These are phyloP conservation scores for Sophora flavescens DNA, from an alignment of 306 rosid species.

Conservation along the genomic window DNA sequence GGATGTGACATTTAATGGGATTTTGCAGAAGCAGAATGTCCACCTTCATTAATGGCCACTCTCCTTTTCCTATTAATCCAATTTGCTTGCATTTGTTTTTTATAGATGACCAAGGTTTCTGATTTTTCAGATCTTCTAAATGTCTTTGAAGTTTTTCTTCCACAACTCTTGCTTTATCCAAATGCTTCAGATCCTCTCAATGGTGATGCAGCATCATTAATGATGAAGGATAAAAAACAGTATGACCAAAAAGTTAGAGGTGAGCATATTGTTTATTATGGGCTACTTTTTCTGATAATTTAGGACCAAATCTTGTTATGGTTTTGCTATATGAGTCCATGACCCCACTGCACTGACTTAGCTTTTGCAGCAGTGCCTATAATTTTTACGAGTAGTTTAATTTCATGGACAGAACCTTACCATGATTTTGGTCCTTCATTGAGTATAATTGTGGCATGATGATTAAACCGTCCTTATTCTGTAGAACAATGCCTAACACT, in stretches of 20 bases:
- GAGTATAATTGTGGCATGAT: background rate
- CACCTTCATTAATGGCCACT: constrained; percentile 11
- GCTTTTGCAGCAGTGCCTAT: constrained; percentile 8
- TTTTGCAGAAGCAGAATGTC: constrained; percentile 2
- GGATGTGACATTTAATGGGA: constrained; percentile 11
- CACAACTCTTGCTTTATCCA: constrained; percentile 95
- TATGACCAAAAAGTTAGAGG: constrained; percentile 98
- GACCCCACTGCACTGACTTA: constrained; percentile 1
- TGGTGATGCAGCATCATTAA: constrained; percentile 94
- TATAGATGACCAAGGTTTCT: constrained; percentile 45
- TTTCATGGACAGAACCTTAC: constrained; percentile 27
- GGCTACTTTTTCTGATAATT: constrained; percentile 16
- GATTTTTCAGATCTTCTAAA: constrained; percentile 80
- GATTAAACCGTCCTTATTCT: background rate
- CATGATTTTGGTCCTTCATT: constrained; percentile 29
- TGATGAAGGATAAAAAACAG: constrained; percentile 86
- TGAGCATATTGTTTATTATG: constrained; percentile 41
- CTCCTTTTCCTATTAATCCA: constrained; percentile 9
- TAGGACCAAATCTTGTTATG: background rate
- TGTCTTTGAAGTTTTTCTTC: constrained; percentile 97
- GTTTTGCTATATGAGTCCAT: constrained; percentile 10
- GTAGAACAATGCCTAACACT: background rate
- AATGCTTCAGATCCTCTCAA: constrained; percentile 98
- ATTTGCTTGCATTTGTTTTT: constrained; percentile 19
- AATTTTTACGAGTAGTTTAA: constrained; percentile 10